These are phyloP conservation scores for Fusarium temperatum DNA, from an alignment of 2,329 filamentous ascomycete genomes.

Conservation along the genomic window DNA sequence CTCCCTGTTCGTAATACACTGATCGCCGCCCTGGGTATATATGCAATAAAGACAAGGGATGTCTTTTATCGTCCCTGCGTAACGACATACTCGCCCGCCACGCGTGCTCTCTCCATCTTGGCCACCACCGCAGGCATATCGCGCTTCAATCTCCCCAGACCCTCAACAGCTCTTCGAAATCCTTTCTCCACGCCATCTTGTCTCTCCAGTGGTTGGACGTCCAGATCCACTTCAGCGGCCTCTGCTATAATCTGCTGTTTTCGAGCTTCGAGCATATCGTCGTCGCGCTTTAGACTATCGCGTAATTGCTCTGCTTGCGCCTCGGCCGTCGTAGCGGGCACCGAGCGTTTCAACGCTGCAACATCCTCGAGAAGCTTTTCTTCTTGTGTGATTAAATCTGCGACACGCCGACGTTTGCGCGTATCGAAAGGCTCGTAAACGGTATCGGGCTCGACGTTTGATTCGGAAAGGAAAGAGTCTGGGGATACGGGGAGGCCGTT, in stretches of 20 bases:
- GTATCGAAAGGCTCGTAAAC: slow-evolving; percentile 69
- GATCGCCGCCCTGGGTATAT: slow-evolving; percentile 26
- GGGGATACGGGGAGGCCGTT: slow-evolving; percentile 65
- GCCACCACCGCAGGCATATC: slow-evolving; percentile 70
- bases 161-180: slow-evolving; percentile 59
- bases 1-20: slow-evolving; percentile 10
- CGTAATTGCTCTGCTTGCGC: slow-evolving; percentile 53
- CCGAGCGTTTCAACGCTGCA: slow-evolving; percentile 64
- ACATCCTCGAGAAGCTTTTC: slow-evolving; percentile 72
- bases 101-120: slow-evolving; percentile 70
- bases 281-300: slow-evolving; percentile 56
- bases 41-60: slow-evolving; percentile 2
- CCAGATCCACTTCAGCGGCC: slow-evolving; percentile 38
- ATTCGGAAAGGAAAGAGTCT: slow-evolving; percentile 48
- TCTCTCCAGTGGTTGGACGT: slow-evolving; percentile 53
- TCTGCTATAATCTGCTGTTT: slow-evolving; percentile 26
- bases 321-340: slow-evolving; percentile 57
- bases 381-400: slow-evolving; percentile 68
- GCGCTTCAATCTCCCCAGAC: slow-evolving; percentile 63
- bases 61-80: slow-evolving; percentile 43
- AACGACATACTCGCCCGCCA: slow-evolving; percentile 67
- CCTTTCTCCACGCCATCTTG: slow-evolving; percentile 54
- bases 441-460: slow-evolving; percentile 35
- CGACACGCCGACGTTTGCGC: slow-evolving; percentile 66
- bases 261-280: slow-evolving; percentile 52